phyloP scores from a whole-genome alignment of 805 yeast genomes.

The Metschnikowia hibisci region DNA sequence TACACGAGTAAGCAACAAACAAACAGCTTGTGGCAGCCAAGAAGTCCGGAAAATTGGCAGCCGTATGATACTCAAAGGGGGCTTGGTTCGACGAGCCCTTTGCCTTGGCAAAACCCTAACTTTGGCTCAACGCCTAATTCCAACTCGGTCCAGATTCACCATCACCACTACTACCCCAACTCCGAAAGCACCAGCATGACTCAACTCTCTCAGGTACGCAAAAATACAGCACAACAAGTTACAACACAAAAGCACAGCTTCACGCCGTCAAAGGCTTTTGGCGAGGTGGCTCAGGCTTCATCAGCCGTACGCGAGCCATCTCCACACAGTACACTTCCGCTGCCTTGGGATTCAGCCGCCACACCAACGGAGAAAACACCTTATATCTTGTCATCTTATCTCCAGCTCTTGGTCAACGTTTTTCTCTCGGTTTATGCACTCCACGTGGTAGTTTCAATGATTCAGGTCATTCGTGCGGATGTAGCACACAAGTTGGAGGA shows the following conservation, averaged over 20 bases:
- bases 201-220: no score
- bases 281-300: neutral
- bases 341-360: slow-evolving; percentile 55
- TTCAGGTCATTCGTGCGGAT: slow-evolving; percentile 52
- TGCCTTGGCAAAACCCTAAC: neutral
- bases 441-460: slow-evolving; percentile 40
- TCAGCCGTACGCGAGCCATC: neutral
- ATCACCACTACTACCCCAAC: slow-evolving; percentile 41
- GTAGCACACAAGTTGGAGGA: slow-evolving; percentile 48
- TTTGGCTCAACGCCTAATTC: neutral
- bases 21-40: neutral
- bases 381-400: slow-evolving; percentile 56
- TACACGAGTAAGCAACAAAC: neutral
- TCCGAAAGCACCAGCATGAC: no score
- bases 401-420: slow-evolving; percentile 53
- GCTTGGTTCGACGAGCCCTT: neutral
- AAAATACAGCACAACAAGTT: no score
- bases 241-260: no score
- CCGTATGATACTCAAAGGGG: neutral
- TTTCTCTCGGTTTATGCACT: slow-evolving; percentile 43
- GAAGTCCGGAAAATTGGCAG: neutral
- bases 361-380: slow-evolving; percentile 51
- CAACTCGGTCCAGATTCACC: slow-evolving; percentile 34
- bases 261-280: neutral
- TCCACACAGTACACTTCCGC: slow-evolving; percentile 36